Base-by-base conservation (phyloP, 306 rosid genomes). In the Quercus bicolor region DNA sequence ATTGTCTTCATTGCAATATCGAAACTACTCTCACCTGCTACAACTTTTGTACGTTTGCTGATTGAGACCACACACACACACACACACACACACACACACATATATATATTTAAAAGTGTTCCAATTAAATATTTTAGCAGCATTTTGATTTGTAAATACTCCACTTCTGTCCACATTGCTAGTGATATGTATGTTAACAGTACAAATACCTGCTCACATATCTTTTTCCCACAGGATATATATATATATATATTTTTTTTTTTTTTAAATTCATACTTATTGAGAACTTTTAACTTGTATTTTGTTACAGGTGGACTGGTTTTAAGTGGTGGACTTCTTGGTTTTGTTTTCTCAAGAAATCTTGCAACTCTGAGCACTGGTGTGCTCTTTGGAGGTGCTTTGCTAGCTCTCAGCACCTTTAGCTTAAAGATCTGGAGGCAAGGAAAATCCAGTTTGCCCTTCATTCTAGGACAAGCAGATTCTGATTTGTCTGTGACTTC, bases 391-490 rank as follows among this genome's bases (percentile, higher is more conserved):
- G 98, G 98, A 33, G 98, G 94, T 60, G 93, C 97, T 75, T 90
- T 95, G 85, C 91, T 95, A 73, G 85, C 91, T 80, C 90, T 95
- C 51, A 95, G 98, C 84, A 86, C 92, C 77, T 68, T 78, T 54
- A 95, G 97, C 91, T 78, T 95, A 88, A 92, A 91, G 91, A 92
- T 95, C 61, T 95, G 98, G 98, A 91, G 88, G 89, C 91, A 87
- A 84, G 98, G 98, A 68, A 95, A 92, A 78, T 92, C 98, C 13
- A 88, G 98, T 83, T 64, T 89, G 66, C 97, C 97, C 4, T 95
- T 83, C 82, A 95, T 95, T 78, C 83, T 95, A 51, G 97, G 97
- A 79, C 98, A 95, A 90, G 92, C 92, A 88, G 94, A 96, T 93
- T 85, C 48, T 52, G 77, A 79, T 79, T 43, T 54, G 68, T 31